Conservation (phyloP, 495 filamentous ascomycete genomes). For the Aspergillus sparsus region DNA sequence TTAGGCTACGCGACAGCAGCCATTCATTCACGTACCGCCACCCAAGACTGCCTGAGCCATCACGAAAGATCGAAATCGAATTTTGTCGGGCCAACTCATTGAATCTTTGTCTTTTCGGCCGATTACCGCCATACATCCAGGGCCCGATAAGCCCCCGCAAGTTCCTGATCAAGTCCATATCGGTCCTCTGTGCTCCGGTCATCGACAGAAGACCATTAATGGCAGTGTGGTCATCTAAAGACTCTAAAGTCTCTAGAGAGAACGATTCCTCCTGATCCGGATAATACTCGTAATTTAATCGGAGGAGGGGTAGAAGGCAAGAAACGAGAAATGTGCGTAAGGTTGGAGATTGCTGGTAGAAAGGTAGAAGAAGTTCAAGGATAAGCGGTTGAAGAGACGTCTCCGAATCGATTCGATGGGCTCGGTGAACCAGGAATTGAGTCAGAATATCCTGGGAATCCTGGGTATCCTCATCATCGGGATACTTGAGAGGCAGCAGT, state of each 20-base stretch:
- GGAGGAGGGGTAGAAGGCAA: constrained; percentile 71
- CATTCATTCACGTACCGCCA: constrained; percentile 83
- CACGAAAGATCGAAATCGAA: constrained; percentile 31
- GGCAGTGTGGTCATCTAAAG: constrained; percentile 58
- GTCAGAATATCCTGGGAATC: constrained; percentile 58
- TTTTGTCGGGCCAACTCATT: constrained; percentile 34
- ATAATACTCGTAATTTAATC: constrained; percentile 85
- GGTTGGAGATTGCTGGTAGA: constrained; percentile 64
- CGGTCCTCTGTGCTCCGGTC: constrained; percentile 46
- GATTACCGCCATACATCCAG: constrained; percentile 74
- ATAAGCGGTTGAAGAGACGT: constrained; percentile 74
- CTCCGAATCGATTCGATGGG: constrained; percentile 74
- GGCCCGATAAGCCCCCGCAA: constrained; percentile 74
- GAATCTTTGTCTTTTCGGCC: constrained; percentile 61
- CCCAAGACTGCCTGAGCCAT: constrained; percentile 38
- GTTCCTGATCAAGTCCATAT: constrained; percentile 63
- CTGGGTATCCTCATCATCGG: constrained; percentile 44
- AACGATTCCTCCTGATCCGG: constrained; percentile 55
- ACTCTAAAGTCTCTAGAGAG: constrained; percentile 61
- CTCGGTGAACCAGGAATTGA: constrained; percentile 73
- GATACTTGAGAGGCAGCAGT: constrained; percentile 60
- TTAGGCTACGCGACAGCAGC: constrained; percentile 65
- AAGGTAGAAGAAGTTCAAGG: constrained; percentile 70
- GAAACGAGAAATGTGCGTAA: constrained; percentile 78
- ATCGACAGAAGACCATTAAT: constrained; percentile 70